Base-by-base conservation (phyloP, 164 flowering plant genomes). In the Dillenia turbinata region DNA sequence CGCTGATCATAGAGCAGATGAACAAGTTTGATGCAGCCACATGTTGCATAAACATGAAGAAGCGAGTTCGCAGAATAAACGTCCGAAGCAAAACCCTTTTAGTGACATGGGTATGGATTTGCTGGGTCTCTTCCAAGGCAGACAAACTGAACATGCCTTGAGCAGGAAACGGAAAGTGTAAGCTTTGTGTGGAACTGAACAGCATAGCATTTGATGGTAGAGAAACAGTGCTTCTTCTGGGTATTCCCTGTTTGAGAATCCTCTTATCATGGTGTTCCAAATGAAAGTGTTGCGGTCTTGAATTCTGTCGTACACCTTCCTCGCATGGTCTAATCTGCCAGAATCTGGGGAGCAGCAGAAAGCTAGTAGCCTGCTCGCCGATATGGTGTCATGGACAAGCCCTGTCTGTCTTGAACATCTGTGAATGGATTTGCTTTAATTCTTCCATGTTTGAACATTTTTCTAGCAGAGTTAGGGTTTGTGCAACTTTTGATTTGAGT, bases 111-210 rank as follows among this genome's bases (percentile, higher is more conserved):
- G 75, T 74, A 66, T 83, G 88, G 57, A 83, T 69, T 74, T 83
- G 83, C 45, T 47, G 54, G 46, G 77, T 69, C 62, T 69, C 71
- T 46, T 67, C 62, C 45, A 67, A 24, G 47, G 69, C 69, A 26
- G 76, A 61, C 2, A 69, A 44, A 47, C 22, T 19, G 78, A 65
- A 62, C 80, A 83, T 33, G 82, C 80, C 67, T 79, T 78, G 64
- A 82, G 81, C 63, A 82, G 49, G 64, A 79, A 80, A 9, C 86
- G 89, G 59, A 78, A 80, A 19, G 83, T 84, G 59, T 75, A 75
- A 40, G 55, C 62, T 67, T 81, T 76, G 47, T 54, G 81, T 7
- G 69, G 64, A 66, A 66, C 71, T 10, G 76, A 69, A 59, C 19
- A 19, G 22, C 47, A 44, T 3, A 74, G 71, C 81, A 79, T 78